A percentile compares a stretch with the other conserved stretches of the same genome.
phyloP scores from a whole-genome alignment of 192 early-diverging fungal genomes.

The Umbelopsis isabellina region DNA sequence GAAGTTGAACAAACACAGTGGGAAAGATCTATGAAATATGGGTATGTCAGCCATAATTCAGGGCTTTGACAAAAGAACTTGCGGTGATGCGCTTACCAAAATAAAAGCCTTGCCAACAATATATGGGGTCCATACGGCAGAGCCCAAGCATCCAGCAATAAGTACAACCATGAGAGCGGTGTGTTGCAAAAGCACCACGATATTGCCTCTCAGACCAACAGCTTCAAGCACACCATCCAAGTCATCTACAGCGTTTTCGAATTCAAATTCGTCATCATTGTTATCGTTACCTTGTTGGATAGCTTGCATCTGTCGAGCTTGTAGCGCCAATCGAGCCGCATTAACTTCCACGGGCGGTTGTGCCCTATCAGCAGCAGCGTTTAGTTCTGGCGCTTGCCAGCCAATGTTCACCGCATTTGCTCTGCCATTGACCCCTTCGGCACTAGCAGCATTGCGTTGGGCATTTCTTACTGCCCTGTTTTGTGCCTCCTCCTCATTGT shows the following conservation, averaged over 20 bases:
- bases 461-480: too few species aligned
- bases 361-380: not conserved
- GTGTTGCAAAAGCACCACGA: conserved; percentile 79
- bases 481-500: too few species aligned
- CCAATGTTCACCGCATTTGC: not conserved
- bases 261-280: conserved; percentile 44
- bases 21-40: conserved; percentile 52
- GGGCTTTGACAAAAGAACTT: not conserved
- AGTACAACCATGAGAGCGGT: conserved; percentile 78
- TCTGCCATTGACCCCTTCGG: not conserved
- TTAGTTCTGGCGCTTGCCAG: conserved; percentile 6
- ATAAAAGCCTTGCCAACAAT: conserved; percentile 59
- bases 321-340: conserved; percentile 11
- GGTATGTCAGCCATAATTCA: not conserved
- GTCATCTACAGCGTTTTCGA: conserved; percentile 66
- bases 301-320: not conserved
- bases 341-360: not conserved
- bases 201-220: conserved; percentile 88
- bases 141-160: conserved; percentile 68
- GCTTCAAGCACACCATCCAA: conserved; percentile 83
- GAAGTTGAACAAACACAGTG: conserved; percentile 50
- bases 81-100: conserved; percentile 30
- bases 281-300: not conserved
- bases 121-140: conserved; percentile 79
- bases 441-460: not conserved